A percentile compares a stretch with the other conserved stretches of the same genome.
Evolutionary conservation across 2,329 filamentous ascomycete genomes (phyloP).

Genomic region (Nemania sp.): DNA sequence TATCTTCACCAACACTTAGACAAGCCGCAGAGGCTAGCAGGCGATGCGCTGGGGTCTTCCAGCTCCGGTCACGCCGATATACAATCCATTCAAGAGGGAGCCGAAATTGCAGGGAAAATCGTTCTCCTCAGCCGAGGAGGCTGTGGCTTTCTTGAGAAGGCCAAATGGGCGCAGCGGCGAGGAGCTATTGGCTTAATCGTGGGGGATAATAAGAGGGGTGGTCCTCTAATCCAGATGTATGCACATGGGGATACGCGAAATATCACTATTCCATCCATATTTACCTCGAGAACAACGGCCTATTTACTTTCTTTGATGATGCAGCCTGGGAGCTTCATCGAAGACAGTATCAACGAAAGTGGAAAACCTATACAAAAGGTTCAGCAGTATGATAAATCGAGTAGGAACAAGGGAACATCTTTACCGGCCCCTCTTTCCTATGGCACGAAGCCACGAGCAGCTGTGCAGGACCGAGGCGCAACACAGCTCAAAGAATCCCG

Average conservation of each 20-base stretch:
- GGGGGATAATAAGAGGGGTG: constrained; percentile 88
- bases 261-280: constrained; percentile 89
- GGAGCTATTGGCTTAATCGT: constrained; percentile 91
- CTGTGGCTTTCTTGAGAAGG: constrained; percentile 95
- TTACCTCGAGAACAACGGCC: constrained; percentile 92
- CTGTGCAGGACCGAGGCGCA: constrained; percentile 34
- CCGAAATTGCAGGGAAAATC: constrained; percentile 91
- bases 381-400: constrained; percentile 51
- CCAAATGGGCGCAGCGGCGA: constrained; percentile 92
- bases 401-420: constrained; percentile 44
- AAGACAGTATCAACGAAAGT: constrained; percentile 64
- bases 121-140: constrained; percentile 90
- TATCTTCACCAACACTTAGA: constrained; percentile 67
- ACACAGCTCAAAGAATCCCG: constrained; percentile 35
- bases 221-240: constrained; percentile 94
- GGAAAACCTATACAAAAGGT: constrained; percentile 60
- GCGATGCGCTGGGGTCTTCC: constrained; percentile 43
- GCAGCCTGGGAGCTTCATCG: constrained; percentile 68
- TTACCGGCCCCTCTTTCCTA: constrained; percentile 38
- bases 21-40: constrained; percentile 40
- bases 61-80: constrained; percentile 78
- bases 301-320: constrained; percentile 89
- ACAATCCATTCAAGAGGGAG: constrained; percentile 85
- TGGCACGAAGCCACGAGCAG: constrained; percentile 36
- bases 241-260: constrained; percentile 96